These are phyloP conservation scores for Aspergillus nanangensis DNA, from an alignment of 495 filamentous ascomycete species.

Conservation along the genomic window DNA sequence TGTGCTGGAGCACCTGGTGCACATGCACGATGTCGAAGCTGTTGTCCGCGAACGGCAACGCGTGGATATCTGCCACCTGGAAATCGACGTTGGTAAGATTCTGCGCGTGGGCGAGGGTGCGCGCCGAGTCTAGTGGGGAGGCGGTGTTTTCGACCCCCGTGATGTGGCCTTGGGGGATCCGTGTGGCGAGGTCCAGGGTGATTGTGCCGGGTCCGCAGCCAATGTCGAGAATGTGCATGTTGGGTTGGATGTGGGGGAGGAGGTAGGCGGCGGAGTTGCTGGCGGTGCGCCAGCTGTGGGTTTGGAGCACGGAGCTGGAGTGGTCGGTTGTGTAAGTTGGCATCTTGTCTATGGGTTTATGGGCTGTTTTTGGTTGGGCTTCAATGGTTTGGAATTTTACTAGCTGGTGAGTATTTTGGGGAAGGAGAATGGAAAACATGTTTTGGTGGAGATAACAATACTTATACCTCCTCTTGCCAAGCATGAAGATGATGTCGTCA, in stretches of 20 bases:
- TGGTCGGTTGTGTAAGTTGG: constrained; percentile 46
- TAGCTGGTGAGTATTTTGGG: not conserved
- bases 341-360: not conserved
- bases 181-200: constrained; percentile 46
- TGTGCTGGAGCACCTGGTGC: constrained; percentile 55
- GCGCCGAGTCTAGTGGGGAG: constrained; percentile 38
- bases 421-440: too few species aligned
- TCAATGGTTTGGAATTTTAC: too few species aligned
- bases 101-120: constrained; percentile 28
- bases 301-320: constrained; percentile 39
- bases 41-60: constrained; percentile 38
- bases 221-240: constrained; percentile 49
- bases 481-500: too few species aligned
- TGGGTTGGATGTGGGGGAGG: constrained; percentile 38
- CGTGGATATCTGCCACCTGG: constrained; percentile 41
- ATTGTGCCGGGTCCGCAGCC: constrained; percentile 59
- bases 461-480: too few species aligned
- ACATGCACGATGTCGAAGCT: constrained; percentile 57
- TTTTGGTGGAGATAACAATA: too few species aligned
- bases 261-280: constrained; percentile 47
- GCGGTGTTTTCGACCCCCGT: constrained; percentile 40
- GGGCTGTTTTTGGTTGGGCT: too few species aligned
- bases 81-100: constrained; percentile 45
- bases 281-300: constrained; percentile 47
- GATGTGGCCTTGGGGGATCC: constrained; percentile 43